Evolutionary conservation across 2,329 filamentous ascomycete species (phyloP), one percentile per base, ranked within the genome.

Genomic region (Fusarium redolens): DNA sequence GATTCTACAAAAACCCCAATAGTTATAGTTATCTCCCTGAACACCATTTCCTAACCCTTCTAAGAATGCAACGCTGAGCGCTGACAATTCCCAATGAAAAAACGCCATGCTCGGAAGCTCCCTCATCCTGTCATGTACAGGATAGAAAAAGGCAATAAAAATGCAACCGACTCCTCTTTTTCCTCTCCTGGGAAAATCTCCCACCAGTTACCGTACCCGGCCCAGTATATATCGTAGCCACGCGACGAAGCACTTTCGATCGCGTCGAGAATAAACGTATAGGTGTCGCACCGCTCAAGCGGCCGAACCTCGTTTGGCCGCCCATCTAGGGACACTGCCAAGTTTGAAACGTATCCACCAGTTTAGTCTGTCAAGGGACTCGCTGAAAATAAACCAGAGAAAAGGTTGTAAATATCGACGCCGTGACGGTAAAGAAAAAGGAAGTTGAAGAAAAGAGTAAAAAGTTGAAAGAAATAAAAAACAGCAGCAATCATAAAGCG

Each of bases 181-280:
- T 75, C 65, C 70, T 68, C 71, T 72, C 64, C 63, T 54, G 61
- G 62, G 63, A 71, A 69, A 59, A 51, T 43, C 60, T 33, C 51
- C 58, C 69, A 57, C 63, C 55, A 58, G 47, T 47, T 61, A 63
- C 63, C 61, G 60, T 52, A 74, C 68, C 67, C 68, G 65, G 67
- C 48, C 75, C 65, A 74, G 63, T 77, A 61, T 77, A 45, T 77
- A 70, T 77, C 70, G 60, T 75, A 68, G 60, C 59, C 65, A 56
- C 75, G 66, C 76, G 76, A 74, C 56, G 76, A 78, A 78, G 76
- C 76, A 75, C 76, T 78, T 78, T 78, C 76, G 69, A 78, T 77
- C 76, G 72, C 70, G 65, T 66, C 58, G 61, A 71, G 64, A 75
- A 73, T 76, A 77, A 78, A 78, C 76, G 75, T 77, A 75, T 76